Percentiles rank a stretch among this genome's conserved stretches.
These are phyloP conservation scores for Thelonectria olida DNA, from an alignment of 2,329 filamentous ascomycete genomes.

Conservation along the genomic window DNA sequence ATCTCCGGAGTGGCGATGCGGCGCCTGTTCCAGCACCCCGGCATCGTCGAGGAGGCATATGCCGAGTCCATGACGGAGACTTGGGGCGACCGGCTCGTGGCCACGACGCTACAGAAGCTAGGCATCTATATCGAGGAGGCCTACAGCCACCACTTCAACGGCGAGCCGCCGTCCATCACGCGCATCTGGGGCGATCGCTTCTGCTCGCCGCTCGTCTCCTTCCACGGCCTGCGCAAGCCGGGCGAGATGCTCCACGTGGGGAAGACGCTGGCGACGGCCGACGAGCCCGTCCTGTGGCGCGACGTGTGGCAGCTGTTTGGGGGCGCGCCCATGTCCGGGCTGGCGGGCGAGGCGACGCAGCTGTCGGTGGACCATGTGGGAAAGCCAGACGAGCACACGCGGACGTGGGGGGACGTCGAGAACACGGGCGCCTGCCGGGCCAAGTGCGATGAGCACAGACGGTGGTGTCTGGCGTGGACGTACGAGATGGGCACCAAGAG, in stretches of 20 bases:
- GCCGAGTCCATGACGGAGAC: conserved; percentile 59
- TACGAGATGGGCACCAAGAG: conserved; percentile 51
- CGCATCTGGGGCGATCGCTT: conserved; percentile 59
- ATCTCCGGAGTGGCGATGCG: conserved; percentile 61
- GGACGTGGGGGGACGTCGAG: conserved; percentile 47
- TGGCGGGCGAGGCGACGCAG: conserved; percentile 48
- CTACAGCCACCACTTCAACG: conserved; percentile 65
- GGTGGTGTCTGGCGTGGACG: conserved; percentile 61
- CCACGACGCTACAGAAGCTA: conserved; percentile 61
- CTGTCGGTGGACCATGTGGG: conserved; percentile 60
- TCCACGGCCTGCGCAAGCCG: conserved; percentile 58
- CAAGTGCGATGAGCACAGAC: conserved; percentile 51
- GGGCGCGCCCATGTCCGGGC: conserved; percentile 49
- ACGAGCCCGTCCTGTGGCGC: conserved; percentile 57
- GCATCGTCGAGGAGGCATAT: conserved; percentile 55
- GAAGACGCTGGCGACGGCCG: conserved; percentile 48
- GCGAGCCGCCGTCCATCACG: conserved; percentile 59
- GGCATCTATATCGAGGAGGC: conserved; percentile 65
- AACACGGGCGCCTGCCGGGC: conserved; percentile 54
- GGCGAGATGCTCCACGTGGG: conserved; percentile 58
- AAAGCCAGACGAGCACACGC: conserved; percentile 54
- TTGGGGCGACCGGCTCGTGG: conserved; percentile 64
- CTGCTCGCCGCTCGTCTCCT: conserved; percentile 64
- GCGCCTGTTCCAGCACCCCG: conserved; percentile 54
- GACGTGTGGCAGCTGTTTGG: conserved; percentile 61